A percentile compares a stretch with the other conserved stretches of the same genome.
These are phyloP conservation scores for Pyrenopolyporus hunteri DNA, from an alignment of 495 filamentous ascomycete genomes.

Conservation along the genomic window DNA sequence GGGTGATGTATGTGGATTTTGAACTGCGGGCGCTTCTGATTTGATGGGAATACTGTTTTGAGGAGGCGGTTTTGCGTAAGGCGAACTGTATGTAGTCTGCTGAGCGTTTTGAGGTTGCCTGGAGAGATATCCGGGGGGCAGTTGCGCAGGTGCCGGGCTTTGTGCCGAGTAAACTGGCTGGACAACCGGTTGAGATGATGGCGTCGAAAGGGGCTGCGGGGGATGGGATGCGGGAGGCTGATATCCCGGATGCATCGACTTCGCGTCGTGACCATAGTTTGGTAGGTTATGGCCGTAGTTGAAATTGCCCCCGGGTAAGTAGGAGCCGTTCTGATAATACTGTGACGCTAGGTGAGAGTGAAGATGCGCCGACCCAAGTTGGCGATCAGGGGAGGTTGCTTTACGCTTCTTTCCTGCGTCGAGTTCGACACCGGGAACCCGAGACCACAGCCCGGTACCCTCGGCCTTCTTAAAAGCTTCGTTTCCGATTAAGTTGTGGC, in stretches of 20 bases:
- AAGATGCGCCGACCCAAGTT: slow-evolving; percentile 39
- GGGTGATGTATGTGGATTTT: slow-evolving; percentile 28
- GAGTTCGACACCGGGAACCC: slow-evolving; percentile 57
- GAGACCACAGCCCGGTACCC: slow-evolving; percentile 55
- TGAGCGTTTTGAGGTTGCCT: slow-evolving; percentile 44
- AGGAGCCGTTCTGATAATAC: slow-evolving; percentile 42
- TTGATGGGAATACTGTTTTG: slow-evolving; percentile 32
- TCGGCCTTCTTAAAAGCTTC: slow-evolving; percentile 87
- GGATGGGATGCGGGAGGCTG: slow-evolving; percentile 27
- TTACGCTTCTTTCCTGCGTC: slow-evolving; percentile 60
- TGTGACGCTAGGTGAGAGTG: slow-evolving; percentile 37
- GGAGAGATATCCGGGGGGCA: slow-evolving; percentile 42
- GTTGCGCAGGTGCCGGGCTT: slow-evolving; percentile 42
- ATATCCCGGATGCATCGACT: slow-evolving; percentile 31
- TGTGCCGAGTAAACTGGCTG: slow-evolving; percentile 45
- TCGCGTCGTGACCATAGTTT: slow-evolving; percentile 34
- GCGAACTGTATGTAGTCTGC: slow-evolving; percentile 51
- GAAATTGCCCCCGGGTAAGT: slow-evolving; percentile 32
- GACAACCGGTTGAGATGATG: slow-evolving; percentile 29
- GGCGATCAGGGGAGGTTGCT: slow-evolving; percentile 52
- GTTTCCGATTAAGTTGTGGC: slow-evolving; percentile 92
- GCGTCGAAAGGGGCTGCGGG: slow-evolving; percentile 29
- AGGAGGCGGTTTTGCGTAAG: slow-evolving; percentile 49
- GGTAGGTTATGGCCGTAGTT: slow-evolving; percentile 33
- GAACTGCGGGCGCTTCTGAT: slow-evolving; percentile 15